Percentiles rank a stretch among this genome's conserved stretches.
Evolutionary conservation across 768 basidiomycete genomes (phyloP).

Genomic region (Xerocomus potaroensis): DNA sequence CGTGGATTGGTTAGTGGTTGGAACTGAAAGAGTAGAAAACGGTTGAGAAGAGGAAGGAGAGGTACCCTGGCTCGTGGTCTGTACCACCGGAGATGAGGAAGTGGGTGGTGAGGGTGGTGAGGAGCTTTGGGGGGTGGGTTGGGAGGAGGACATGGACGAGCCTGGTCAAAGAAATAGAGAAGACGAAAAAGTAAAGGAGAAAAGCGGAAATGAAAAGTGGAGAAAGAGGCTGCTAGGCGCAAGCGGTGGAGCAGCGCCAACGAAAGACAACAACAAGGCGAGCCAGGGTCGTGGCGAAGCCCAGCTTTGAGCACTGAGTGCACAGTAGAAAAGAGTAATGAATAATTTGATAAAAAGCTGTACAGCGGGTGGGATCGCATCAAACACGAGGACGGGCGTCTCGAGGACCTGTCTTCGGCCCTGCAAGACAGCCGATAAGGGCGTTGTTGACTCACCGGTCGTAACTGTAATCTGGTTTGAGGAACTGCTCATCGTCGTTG

Average conservation of each 20-base stretch:
- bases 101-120: no score
- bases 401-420: not conserved
- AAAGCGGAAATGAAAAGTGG: not conserved
- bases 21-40: not conserved
- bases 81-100: not conserved
- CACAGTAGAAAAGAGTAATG: not conserved
- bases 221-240: not conserved
- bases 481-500: not conserved
- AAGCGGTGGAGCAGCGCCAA: not conserved
- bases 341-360: not conserved
- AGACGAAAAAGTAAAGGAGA: not conserved
- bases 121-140: not conserved
- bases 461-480: no score
- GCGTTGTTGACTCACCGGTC: not conserved
- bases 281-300: no score
- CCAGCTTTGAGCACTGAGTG: no score
- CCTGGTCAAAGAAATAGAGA: not conserved
- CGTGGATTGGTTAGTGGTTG: slow-evolving; percentile 14
- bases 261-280: no score
- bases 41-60: slow-evolving; percentile 11
- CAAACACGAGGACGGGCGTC: not conserved
- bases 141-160: slow-evolving; percentile 19
- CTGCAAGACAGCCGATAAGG: no score
- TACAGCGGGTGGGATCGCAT: slow-evolving; percentile 2
- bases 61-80: slow-evolving; percentile 16